These are phyloP conservation scores for Ambrosiella xylebori DNA, from an alignment of 2,329 filamentous ascomycete genomes.

Conservation along the genomic window DNA sequence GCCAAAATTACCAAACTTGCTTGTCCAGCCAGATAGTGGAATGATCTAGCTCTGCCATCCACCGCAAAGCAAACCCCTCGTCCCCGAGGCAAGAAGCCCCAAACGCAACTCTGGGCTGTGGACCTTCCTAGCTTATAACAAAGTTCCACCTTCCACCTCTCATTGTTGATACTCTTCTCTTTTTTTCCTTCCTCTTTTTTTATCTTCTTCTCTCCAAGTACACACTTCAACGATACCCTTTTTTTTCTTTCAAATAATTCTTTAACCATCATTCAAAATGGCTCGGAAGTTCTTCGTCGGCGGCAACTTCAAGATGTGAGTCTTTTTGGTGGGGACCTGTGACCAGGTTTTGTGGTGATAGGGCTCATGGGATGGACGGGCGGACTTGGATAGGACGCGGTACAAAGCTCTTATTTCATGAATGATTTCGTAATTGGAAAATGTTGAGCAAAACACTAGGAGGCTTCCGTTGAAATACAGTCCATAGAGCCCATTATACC, in stretches of 20 bases:
- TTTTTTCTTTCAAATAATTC: conserved; percentile 15
- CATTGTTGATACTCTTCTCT: background rate
- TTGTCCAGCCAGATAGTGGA: background rate
- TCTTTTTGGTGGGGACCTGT: conserved; percentile 13
- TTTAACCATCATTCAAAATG: conserved; percentile 43
- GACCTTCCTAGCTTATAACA: background rate
- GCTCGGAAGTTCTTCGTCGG: conserved; percentile 93
- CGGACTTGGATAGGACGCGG: no score
- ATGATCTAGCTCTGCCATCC: background rate
- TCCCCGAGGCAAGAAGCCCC: background rate
- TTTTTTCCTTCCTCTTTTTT: conserved; percentile 5
- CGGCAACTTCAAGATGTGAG: conserved; percentile 99
- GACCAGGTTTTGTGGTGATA: background rate
- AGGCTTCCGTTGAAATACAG: no score
- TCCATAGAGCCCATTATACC: no score
- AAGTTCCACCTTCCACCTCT: background rate
- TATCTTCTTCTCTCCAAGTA: background rate
- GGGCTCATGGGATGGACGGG: no score
- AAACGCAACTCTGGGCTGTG: background rate
- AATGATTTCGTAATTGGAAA: no score
- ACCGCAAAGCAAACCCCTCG: background rate
- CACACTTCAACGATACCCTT: background rate
- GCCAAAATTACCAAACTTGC: background rate
- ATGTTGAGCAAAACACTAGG: no score
- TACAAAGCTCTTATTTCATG: no score